Evolutionary conservation across 1,139 yeast species (phyloP).

Genomic region (Ogataea hybrid): DNA sequence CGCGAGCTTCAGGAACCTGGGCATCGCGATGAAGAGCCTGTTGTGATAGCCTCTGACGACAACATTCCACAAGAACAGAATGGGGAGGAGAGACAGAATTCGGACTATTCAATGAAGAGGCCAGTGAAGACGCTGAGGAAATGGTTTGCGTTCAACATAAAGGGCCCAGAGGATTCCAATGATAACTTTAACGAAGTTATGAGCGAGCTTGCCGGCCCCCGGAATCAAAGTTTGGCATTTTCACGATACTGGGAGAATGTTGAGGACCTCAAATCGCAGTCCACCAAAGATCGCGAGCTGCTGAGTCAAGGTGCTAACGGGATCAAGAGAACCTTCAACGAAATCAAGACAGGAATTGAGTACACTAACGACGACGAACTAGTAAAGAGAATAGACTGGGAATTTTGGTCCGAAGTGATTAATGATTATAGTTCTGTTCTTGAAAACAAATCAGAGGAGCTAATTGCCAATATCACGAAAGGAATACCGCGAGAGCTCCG

Average conservation of each 20-base stretch:
- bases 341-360: constrained; percentile 36
- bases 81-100: constrained; percentile 1
- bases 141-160: constrained; percentile 29
- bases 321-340: constrained; percentile 61
- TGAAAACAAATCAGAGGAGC: constrained; percentile 53
- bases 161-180: constrained; percentile 14
- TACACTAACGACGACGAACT: constrained; percentile 29
- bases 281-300: constrained; percentile 31
- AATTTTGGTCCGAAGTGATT: constrained; percentile 82
- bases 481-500: constrained; percentile 87
- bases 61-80: constrained; percentile 9
- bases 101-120: constrained; percentile 4
- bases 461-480: constrained; percentile 58
- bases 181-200: constrained; percentile 18
- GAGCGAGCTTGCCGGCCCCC: constrained; percentile 21
- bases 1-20: constrained; percentile 6
- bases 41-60: constrained; percentile 13
- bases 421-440: constrained; percentile 72
- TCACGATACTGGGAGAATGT: constrained; percentile 38
- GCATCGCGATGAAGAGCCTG: constrained; percentile 16
- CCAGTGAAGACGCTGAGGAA: constrained; percentile 19
- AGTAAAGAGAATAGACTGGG: constrained; percentile 63
- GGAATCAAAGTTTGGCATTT: constrained; percentile 42
- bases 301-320: constrained; percentile 51
- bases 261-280: constrained; percentile 35